phyloP scores from a whole-genome alignment of 75 land plant species.

The Cupressus sempervirens region DNA sequence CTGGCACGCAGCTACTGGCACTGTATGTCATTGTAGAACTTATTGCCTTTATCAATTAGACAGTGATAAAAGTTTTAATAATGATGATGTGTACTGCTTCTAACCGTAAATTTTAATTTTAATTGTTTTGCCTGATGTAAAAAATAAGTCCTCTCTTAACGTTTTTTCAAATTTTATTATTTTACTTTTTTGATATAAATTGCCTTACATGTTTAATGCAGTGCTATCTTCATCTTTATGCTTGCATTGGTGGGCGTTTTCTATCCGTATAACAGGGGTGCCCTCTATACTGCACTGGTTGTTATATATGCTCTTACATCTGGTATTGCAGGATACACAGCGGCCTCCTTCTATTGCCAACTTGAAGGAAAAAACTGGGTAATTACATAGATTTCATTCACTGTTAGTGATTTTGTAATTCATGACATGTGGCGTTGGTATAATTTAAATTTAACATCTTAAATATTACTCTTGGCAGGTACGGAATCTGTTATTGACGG shows the following conservation, averaged over 20 bases:
- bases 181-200: background rate
- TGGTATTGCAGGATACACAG: conserved; percentile 57
- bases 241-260: conserved; percentile 58
- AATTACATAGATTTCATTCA: conserved; percentile 9
- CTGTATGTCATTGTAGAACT: conserved; percentile 22
- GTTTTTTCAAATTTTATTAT: background rate
- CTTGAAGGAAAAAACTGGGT: conserved; percentile 64
- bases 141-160: background rate
- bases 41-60: background rate
- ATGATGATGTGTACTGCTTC: background rate
- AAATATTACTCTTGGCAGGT: conserved; percentile 35
- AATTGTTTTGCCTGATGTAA: background rate
- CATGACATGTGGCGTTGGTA: background rate
- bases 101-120: background rate
- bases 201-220: conserved; percentile 16
- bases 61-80: background rate
- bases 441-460: background rate
- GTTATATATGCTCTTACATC: conserved; percentile 61
- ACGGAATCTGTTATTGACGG: conserved; percentile 42
- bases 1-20: conserved; percentile 64
- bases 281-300: conserved; percentile 49
- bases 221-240: conserved; percentile 46
- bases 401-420: background rate
- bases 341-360: conserved; percentile 49
- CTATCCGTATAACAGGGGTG: conserved; percentile 72